These are phyloP conservation scores for Diutina siamensis DNA, from an alignment of 1,139 yeast species.

Conservation along the genomic window DNA sequence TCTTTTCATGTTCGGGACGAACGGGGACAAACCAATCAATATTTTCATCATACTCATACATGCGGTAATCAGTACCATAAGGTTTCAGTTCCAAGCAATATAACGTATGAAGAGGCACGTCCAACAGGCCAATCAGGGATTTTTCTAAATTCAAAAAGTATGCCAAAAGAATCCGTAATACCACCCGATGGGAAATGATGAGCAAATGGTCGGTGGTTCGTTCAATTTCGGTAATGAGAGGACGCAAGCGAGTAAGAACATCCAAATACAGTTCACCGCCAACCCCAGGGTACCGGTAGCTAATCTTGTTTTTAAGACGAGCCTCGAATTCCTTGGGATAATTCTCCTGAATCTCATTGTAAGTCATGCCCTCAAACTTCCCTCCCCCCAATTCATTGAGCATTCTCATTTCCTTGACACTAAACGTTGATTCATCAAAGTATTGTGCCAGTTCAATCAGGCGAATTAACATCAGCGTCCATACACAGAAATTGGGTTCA, in stretches of 20 bases:
- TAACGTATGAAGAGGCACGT: conserved; percentile 85
- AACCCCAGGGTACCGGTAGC: conserved; percentile 87
- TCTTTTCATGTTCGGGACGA: conserved; percentile 52
- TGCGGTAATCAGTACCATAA: conserved; percentile 86
- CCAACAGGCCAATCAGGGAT: conserved; percentile 77
- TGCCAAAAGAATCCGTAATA: conserved; percentile 75
- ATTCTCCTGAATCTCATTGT: conserved; percentile 54
- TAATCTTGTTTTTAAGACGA: conserved; percentile 62
- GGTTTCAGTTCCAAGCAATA: conserved; percentile 88
- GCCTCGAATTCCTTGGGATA: conserved; percentile 73
- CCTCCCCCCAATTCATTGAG: conserved; percentile 92
- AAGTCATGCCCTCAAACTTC: conserved; percentile 83
- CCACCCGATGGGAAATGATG: conserved; percentile 82
- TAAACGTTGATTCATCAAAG: conserved; percentile 65
- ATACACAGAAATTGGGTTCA: conserved; percentile 72
- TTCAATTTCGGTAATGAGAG: conserved; percentile 86
- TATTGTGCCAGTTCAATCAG: conserved; percentile 67
- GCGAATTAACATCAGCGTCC: conserved; percentile 82
- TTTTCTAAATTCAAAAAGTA: conserved; percentile 80
- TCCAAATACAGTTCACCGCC: conserved; percentile 97
- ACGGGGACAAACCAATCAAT: conserved; percentile 71
- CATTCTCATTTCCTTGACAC: conserved; percentile 84
- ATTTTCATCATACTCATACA: conserved; percentile 75
- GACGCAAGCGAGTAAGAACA: conserved; percentile 80
- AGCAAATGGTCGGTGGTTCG: conserved; percentile 81